These are phyloP conservation scores for Lithocarpus polystachyus DNA, from an alignment of 306 rosid species.

Conservation along the genomic window DNA sequence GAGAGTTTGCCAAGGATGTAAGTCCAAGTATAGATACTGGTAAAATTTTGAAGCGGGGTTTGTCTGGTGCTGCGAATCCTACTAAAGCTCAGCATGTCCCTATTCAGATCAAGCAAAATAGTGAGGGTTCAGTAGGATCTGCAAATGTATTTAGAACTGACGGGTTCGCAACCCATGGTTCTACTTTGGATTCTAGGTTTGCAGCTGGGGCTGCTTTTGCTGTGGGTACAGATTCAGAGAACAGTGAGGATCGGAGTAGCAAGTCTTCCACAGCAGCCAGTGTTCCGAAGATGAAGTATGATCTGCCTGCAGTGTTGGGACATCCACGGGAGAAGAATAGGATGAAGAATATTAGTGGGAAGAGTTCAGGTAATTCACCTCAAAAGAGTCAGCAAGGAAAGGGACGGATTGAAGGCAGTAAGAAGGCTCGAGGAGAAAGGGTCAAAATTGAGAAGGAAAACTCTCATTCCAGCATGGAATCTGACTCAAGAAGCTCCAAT, in stretches of 20 bases:
- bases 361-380: slow-evolving; percentile 41
- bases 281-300: slow-evolving; percentile 57
- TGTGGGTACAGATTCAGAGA: slow-evolving; percentile 80
- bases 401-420: slow-evolving; percentile 53
- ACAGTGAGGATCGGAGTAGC: slow-evolving; percentile 82
- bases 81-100: slow-evolving; percentile 31
- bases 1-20: slow-evolving; percentile 41
- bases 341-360: slow-evolving; percentile 35
- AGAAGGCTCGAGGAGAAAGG: slow-evolving; percentile 67
- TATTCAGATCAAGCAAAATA: slow-evolving; percentile 44
- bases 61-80: slow-evolving; percentile 44
- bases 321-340: slow-evolving; percentile 39
- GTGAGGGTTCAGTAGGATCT: slow-evolving; percentile 52
- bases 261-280: slow-evolving; percentile 90
- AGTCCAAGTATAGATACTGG: slow-evolving; percentile 40
- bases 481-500: slow-evolving; percentile 90
- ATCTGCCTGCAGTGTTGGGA: slow-evolving; percentile 20
- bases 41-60: slow-evolving; percentile 65
- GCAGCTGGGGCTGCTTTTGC: slow-evolving; percentile 60
- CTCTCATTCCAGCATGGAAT: slow-evolving; percentile 78
- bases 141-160: slow-evolving; percentile 45
- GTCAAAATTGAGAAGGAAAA: slow-evolving; percentile 61
- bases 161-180: slow-evolving; percentile 42
- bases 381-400: slow-evolving; percentile 52
- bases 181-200: slow-evolving; percentile 63